Evolutionary conservation across 108 stramenopile genomes (phyloP), one percentile per base, ranked within the genome.

Genomic region (Mediolabrus comicus): DNA sequence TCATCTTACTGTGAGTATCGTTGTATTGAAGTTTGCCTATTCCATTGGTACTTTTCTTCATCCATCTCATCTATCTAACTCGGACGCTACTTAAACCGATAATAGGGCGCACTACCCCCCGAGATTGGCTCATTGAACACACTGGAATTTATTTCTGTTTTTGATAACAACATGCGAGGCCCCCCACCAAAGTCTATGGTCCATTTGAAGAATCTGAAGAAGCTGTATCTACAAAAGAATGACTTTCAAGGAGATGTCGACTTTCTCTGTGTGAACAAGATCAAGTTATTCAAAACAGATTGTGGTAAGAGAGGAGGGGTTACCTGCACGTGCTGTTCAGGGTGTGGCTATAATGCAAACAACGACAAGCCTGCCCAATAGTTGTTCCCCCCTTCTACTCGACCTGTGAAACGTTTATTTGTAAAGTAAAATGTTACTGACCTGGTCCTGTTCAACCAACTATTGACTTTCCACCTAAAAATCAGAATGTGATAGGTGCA

Each of bases 151-250:
- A 60, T 79, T n/a, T 79, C 78, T 17, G 28, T 79, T 10, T 79
- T 67, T 62, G 78, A 79, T 59, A 79, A 79, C 34, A 62, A 31
- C 11, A 62, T 79, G 64, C 28, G 66, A 41, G 64, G 59, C 10
- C 66, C 65, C 30, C 65, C 78, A 1, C 78, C 78, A 19, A 69
- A 38, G 26, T 59, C 71, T 8, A 53, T 79, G 39, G 32, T 33
- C 16, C 67, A 67, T 29, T 38, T 79, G 32, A 60, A 56, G 13
- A 49, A 52, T 0, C 33, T 79, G 2, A 35, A 57, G 3, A 30
- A 35, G 31, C 52, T 79, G 7, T 79, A 72, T 26, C 46, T 79
- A 58, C 71, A 79, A 51, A 71, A 72, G 66, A 79, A 79, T 63
- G 25, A 57, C 2, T 79, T 79, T 60, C 26, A 61, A 3, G 78